Evolutionary conservation across 179 eudicot species (phyloP), one percentile per base, ranked within the genome.

Genomic region (Carnegiea gigantea): DNA sequence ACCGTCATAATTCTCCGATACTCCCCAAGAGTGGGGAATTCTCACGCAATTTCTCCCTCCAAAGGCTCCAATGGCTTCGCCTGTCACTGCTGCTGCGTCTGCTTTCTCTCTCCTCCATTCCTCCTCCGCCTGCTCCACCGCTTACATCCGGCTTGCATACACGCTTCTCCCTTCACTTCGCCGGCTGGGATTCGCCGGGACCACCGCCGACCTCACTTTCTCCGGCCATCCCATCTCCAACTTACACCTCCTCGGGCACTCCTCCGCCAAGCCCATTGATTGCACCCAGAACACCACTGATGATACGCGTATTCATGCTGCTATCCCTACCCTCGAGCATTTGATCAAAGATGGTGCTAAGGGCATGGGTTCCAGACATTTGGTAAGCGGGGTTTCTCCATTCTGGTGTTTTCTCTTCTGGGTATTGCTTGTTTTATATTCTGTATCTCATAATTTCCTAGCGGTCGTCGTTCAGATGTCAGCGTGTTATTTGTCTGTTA

Each of bases 61-160:
- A 88, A 93, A 92, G 98, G 96, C 30, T 5, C 44, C 64, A 89
- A 93, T 93, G 98, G 96, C 95, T 12, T 81, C 92, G 10, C 9
- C 57, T 12, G 5, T 7, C 33, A 86, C 97, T 53, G 84, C 92
- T 70, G 83, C 95, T 20, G 83, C 90, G 9, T 49, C 92, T 24
- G 79, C 92, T 0, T 82, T 89, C 79, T 84, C 90, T 51, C 85
- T 84, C 79, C 80, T 86, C 54, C 84, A 71, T 18, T 84, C 95
- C 20, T 81, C 90, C 43, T 49, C 77, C 26, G 40, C 79, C 72
- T 51, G 85, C 82, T 72, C 89, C 65, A 68, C 77, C 20, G 36
- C 79, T 40, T 40, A 60, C 86, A 81, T 44, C 73, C 93, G 71
- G 53, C n/a, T 17, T 18, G 36, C 79, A 43, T 43, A 90, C 84